Base-by-base conservation (phyloP, 1,284 basidiomycete genomes). In the Marasmius sp. region DNA sequence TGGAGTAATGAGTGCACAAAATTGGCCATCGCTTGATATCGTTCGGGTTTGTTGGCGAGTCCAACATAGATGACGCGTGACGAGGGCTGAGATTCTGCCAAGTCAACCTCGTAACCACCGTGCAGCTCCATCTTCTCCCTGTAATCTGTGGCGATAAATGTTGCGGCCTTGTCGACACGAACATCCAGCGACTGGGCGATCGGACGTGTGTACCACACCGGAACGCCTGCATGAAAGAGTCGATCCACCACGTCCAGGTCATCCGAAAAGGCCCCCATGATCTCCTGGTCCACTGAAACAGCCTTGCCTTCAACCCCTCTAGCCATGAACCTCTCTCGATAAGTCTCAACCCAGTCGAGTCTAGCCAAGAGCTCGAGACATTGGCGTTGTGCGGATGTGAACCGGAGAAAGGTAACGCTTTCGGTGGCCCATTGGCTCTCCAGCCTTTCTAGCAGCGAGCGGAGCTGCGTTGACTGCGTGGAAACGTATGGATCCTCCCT, bases 51-150 rank as follows among this genome's bases (percentile, higher is more conserved):
- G 9, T 33, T 34, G n/a, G 52, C n/a, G 1, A 57, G 51, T 4
- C 62, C 62, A 34, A n/a, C 48, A 22, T 58, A 64, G 36, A 64
- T 56, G 12, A 61, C n/a, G 1, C 16, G 27, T 36, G 61, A 50
- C 9, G 55, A 36, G 14, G 62, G 59, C 8, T 2, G 12, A 3
- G 39, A 20, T 8, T 61, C 48, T 12, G 12, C 20, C 14, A 47
- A 22, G 18, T 58, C 37, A 16, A 58, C 14, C 3, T 1, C 14
- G 12, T 34, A 10, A 34, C 16, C 34, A 6, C 45, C 39, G n/a
- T 34, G 20, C 22, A 58, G 22, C 12, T 49, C 49, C 27, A 62
- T 51, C 16, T 6, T 16, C 2, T 38, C 5, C 36, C 27, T 7
- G 10, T 14, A 9, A n/a, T 38, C 16, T 18, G 54, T 33, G 1